phyloP scores from a whole-genome alignment of 805 yeast genomes.

The Saturnispora zaruensis region DNA sequence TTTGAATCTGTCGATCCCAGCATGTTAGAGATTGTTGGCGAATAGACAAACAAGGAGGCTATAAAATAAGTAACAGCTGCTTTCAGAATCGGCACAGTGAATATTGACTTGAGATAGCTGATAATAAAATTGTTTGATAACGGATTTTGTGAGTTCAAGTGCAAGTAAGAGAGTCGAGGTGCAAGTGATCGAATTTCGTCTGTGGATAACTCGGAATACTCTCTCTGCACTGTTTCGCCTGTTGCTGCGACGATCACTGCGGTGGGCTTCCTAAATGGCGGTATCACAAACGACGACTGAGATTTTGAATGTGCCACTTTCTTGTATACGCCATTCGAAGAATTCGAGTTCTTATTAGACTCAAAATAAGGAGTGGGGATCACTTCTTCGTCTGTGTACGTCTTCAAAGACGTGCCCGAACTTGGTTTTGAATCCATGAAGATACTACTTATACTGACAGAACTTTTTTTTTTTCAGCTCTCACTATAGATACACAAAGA shows the following conservation, averaged over 20 bases:
- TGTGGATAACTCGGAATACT: constrained; percentile 23
- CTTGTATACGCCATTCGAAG: not conserved
- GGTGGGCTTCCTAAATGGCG: constrained; percentile 26
- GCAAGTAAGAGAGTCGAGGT: constrained; percentile 7
- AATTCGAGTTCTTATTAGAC: not conserved
- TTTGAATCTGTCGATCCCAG: constrained; percentile 65
- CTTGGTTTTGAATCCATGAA: not conserved
- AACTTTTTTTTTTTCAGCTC: not conserved
- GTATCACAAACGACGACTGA: constrained; percentile 12
- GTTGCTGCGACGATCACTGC: constrained; percentile 39
- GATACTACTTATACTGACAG: not conserved
- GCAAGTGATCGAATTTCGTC: constrained; percentile 12
- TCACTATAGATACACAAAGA: not conserved
- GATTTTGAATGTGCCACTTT: constrained; percentile 12
- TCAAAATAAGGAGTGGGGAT: not conserved
- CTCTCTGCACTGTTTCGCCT: constrained; percentile 29
- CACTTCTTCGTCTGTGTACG: not conserved
- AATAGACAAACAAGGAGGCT: constrained; percentile 68
- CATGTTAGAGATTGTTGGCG: constrained; percentile 37
- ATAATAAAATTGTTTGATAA: not conserved
- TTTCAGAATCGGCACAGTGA: constrained; percentile 31
- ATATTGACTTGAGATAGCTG: constrained; percentile 4
- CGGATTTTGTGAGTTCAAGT: not conserved
- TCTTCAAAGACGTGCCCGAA: not conserved
- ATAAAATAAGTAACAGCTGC: constrained; percentile 67